Evolutionary conservation across 1,139 yeast species (phyloP).

Genomic region (Magnusiomyces tetraspermus): DNA sequence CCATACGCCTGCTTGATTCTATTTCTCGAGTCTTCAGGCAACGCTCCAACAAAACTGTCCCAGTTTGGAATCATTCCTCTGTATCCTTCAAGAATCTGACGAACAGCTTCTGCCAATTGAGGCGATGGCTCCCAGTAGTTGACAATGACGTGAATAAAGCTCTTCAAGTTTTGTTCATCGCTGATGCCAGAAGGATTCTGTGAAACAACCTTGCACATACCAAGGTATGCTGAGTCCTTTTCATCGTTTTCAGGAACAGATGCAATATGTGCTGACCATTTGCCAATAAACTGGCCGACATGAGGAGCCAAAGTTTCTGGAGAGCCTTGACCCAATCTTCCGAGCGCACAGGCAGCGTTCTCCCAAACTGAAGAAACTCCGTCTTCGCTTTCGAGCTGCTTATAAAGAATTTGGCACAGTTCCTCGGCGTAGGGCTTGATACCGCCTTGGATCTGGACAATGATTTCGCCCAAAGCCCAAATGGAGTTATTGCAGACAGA

Average conservation of each 20-base stretch:
- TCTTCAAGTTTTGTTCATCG: slow-evolving; percentile 41
- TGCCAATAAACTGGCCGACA: slow-evolving; percentile 45
- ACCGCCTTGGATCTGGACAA: slow-evolving; percentile 42
- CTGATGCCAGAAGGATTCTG: slow-evolving; percentile 60
- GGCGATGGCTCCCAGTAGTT: slow-evolving; percentile 40
- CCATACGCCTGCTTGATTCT: slow-evolving; percentile 5
- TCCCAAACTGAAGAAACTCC: slow-evolving; percentile 57
- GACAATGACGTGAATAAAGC: slow-evolving; percentile 56
- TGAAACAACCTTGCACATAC: slow-evolving; percentile 60
- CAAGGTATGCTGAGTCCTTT: slow-evolving; percentile 69
- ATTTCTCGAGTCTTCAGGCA: slow-evolving; percentile 7
- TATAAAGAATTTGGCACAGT: slow-evolving; percentile 50
- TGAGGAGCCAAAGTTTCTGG: slow-evolving; percentile 53
- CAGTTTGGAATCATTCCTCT: slow-evolving; percentile 28
- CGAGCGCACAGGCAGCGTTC: slow-evolving; percentile 86
- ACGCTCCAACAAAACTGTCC: slow-evolving; percentile 18
- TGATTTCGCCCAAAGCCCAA: slow-evolving; percentile 88
- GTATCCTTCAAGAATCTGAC: slow-evolving; percentile 32
- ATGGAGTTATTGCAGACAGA: slow-evolving; percentile 81
- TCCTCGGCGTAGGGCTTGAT: slow-evolving; percentile 46
- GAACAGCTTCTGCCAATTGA: slow-evolving; percentile 27
- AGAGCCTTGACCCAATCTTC: slow-evolving; percentile 67
- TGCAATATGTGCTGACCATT: slow-evolving; percentile 61
- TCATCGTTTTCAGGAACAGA: slow-evolving; percentile 66
- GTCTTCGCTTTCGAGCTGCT: slow-evolving; percentile 45